phyloP scores from a whole-genome alignment of 169 alveolate genomes.

The Plasmodium billcollinsi region DNA sequence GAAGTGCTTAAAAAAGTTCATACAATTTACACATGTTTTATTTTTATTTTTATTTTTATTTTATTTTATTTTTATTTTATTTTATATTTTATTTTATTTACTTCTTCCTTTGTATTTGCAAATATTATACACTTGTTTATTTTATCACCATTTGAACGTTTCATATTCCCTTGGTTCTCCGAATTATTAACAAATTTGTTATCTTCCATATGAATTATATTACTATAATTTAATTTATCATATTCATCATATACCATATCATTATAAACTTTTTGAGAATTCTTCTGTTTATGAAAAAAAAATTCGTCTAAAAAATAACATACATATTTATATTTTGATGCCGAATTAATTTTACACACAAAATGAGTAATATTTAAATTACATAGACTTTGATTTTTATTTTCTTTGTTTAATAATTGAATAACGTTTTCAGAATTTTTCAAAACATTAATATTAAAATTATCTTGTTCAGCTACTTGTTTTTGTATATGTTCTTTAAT shows the following conservation, averaged over 20 bases:
- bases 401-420: slow-evolving; percentile 59
- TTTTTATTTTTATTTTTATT: background rate
- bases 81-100: slow-evolving; percentile 16
- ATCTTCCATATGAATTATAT: slow-evolving; percentile 4
- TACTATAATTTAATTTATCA: background rate
- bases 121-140: slow-evolving; percentile 66
- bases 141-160: slow-evolving; percentile 25
- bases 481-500: slow-evolving; percentile 58
- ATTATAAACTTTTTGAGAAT: background rate
- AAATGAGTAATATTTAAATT: slow-evolving; percentile 61
- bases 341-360: slow-evolving; percentile 67
- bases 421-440: slow-evolving; percentile 29
- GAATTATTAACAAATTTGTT: background rate
- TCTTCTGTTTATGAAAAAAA: slow-evolving; percentile 38
- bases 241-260: background rate
- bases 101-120: slow-evolving; percentile 65
- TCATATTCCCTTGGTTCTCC: background rate
- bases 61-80: background rate
- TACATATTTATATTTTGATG: slow-evolving; percentile 73
- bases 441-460: slow-evolving; percentile 9
- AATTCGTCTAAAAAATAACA: slow-evolving; percentile 67
- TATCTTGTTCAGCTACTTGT: slow-evolving; percentile 9
- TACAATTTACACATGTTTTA: background rate
- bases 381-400: slow-evolving; percentile 38
- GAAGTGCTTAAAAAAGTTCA: background rate